A percentile compares a stretch with the other conserved stretches of the same genome.
These are phyloP conservation scores for Candida sp. DNA, from an alignment of 1,139 yeast genomes.

Conservation along the genomic window DNA sequence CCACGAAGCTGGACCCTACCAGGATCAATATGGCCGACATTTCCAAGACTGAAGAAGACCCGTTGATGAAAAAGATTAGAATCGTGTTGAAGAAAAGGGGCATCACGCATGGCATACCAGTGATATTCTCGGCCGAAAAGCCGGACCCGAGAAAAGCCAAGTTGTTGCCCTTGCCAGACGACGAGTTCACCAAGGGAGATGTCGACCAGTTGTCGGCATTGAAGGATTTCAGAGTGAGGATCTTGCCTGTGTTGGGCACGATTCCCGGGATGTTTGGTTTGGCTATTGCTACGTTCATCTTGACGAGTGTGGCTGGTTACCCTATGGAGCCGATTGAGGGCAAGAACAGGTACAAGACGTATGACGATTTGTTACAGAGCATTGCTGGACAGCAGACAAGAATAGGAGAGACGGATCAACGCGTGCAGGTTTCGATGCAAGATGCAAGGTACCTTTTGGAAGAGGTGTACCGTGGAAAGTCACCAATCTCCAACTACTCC, in stretches of 20 bases:
- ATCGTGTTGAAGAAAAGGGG: constrained; percentile 83
- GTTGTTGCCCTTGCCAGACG: constrained; percentile 80
- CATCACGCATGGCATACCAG: constrained; percentile 76
- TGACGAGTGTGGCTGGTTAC: constrained; percentile 84
- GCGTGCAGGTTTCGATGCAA: constrained; percentile 69
- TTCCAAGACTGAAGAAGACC: constrained; percentile 83
- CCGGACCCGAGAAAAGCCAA: constrained; percentile 96
- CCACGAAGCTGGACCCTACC: constrained; percentile 64
- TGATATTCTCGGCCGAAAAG: constrained; percentile 92
- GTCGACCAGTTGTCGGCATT: constrained; percentile 90
- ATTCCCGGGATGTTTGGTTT: constrained; percentile 97
- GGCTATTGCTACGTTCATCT: constrained; percentile 81
- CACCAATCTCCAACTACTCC: constrained; percentile 85
- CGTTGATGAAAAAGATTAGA: constrained; percentile 87
- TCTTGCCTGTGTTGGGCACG: constrained; percentile 93
- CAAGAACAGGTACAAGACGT: constrained; percentile 83
- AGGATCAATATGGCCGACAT: constrained; percentile 49
- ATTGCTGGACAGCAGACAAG: constrained; percentile 89
- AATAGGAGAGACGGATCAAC: constrained; percentile 68
- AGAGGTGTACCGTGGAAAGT: constrained; percentile 91
- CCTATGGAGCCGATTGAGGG: constrained; percentile 91
- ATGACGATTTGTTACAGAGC: constrained; percentile 82
- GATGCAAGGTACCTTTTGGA: constrained; percentile 90
- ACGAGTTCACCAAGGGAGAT: constrained; percentile 76
- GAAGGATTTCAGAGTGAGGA: constrained; percentile 89